Conservation (phyloP, 768 basidiomycete species). For the Butyriboletus loyo region DNA sequence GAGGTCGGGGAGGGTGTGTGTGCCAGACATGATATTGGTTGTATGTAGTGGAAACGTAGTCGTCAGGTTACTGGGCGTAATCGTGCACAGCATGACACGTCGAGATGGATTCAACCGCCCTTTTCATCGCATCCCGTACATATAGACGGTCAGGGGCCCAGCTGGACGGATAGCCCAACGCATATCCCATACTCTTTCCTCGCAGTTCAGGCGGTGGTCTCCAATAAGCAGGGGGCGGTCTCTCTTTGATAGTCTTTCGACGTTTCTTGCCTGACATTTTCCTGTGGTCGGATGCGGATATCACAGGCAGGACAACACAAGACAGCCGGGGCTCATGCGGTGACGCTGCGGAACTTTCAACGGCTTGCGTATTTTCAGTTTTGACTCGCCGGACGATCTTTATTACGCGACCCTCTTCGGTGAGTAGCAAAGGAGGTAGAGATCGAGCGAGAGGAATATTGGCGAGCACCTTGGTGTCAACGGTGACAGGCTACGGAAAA, state of each 20-base stretch:
- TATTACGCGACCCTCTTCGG: conserved; percentile 14
- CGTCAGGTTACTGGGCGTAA: conserved; percentile 1
- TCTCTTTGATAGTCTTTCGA: conserved; percentile 13
- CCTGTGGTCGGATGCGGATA: neutral
- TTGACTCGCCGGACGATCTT: neutral
- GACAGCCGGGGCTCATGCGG: conserved; percentile 23
- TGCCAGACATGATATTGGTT: conserved; percentile 36
- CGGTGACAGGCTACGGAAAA: conserved; percentile 7
- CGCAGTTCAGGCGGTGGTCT: conserved; percentile 19
- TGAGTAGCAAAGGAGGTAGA: conserved; percentile 23
- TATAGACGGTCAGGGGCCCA: conserved; percentile 24
- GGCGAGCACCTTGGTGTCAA: conserved; percentile 12
- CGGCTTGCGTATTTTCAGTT: neutral
- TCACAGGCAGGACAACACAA: conserved; percentile 18
- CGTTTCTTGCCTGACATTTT: conserved; percentile 1
- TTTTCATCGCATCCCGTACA: conserved; percentile 28
- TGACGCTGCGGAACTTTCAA: conserved; percentile 5
- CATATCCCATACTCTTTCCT: conserved; percentile 31
- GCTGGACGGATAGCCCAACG: conserved; percentile 30
- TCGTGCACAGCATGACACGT: conserved; percentile 21
- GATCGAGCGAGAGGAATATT: neutral
- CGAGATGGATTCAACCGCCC: conserved; percentile 8
- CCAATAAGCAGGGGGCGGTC: conserved; percentile 28
- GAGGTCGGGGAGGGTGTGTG: conserved; percentile 65
- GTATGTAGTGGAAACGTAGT: neutral